These are phyloP conservation scores for Penicillium daleae DNA, from an alignment of 495 filamentous ascomycete species.

Conservation along the genomic window DNA sequence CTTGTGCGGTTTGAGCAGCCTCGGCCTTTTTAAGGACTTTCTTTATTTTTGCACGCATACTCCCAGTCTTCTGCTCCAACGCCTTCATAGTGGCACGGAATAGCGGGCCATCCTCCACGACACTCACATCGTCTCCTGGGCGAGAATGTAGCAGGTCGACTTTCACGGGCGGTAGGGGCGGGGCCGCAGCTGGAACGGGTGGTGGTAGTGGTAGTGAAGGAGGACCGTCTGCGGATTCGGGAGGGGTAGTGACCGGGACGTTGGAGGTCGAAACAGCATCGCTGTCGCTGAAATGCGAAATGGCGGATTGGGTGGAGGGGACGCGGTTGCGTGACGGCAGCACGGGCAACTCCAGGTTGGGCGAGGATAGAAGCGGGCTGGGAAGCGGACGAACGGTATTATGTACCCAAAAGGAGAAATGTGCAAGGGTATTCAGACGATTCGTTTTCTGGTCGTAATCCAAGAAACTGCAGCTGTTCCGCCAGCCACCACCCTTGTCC, in stretches of 20 bases:
- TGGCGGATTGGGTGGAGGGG: conserved; percentile 78
- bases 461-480: conserved; percentile 92
- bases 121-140: conserved; percentile 84
- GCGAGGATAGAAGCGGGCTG: conserved; percentile 58
- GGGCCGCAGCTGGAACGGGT: conserved; percentile 41
- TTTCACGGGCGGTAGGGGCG: conserved; percentile 64
- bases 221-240: conserved; percentile 49
- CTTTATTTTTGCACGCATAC: conserved; percentile 90
- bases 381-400: conserved; percentile 54
- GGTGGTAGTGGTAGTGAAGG: conserved; percentile 45
- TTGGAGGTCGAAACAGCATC: conserved; percentile 54
- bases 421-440: conserved; percentile 81
- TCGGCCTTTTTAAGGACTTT: conserved; percentile 92
- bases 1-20: conserved; percentile 77
- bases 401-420: conserved; percentile 93
- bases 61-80: conserved; percentile 95
- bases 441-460: conserved; percentile 96
- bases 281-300: conserved; percentile 74
- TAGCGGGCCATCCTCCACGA: conserved; percentile 88
- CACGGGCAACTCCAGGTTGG: conserved; percentile 69
- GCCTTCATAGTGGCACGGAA: conserved; percentile 98
- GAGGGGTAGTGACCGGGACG: conserved; percentile 67
- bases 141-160: conserved; percentile 86
- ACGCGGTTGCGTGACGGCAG: conserved; percentile 78
- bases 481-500: conserved; percentile 90